A percentile compares a stretch with the other conserved stretches of the same genome.
These are phyloP conservation scores for Porogramme epimiltina DNA, from an alignment of 1,284 basidiomycete species.

Conservation along the genomic window DNA sequence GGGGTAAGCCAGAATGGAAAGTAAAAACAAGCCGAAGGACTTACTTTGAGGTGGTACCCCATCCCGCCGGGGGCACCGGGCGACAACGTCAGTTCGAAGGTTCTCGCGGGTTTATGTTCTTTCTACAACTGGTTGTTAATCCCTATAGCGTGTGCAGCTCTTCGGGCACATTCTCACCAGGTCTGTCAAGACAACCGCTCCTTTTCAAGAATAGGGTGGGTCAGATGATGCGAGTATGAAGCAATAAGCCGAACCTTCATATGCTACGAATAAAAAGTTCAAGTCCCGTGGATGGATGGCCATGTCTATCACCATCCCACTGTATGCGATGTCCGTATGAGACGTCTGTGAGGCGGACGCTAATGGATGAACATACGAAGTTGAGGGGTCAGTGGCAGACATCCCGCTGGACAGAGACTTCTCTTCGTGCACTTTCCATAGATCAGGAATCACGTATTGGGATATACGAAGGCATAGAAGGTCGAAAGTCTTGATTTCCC, in stretches of 20 bases:
- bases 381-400: conserved; percentile 27
- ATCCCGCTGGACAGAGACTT: conserved; percentile 59
- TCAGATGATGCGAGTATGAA: background rate
- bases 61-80: conserved; percentile 82
- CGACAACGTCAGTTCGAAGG: conserved; percentile 68
- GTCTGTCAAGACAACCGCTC: background rate
- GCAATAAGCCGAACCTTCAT: conserved; percentile 56
- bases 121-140: conserved; percentile 38
- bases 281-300: conserved; percentile 81
- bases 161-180: conserved; percentile 49
- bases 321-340: conserved; percentile 21
- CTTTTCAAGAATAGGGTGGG: too few relatives aligned
- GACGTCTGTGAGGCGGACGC: background rate
- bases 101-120: conserved; percentile 59
- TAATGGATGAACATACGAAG: conserved; percentile 41
- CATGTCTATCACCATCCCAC: conserved; percentile 56
- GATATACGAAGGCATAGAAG: conserved; percentile 66
- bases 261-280: conserved; percentile 80
- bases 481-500: conserved; percentile 71
- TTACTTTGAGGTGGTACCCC: conserved; percentile 57
- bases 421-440: conserved; percentile 79
- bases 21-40: conserved; percentile 11
- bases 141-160: too few relatives aligned
- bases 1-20: background rate
- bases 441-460: conserved; percentile 66